phyloP scores from a whole-genome alignment of 2,329 filamentous ascomycete genomes.

The Fusarium sp. region DNA sequence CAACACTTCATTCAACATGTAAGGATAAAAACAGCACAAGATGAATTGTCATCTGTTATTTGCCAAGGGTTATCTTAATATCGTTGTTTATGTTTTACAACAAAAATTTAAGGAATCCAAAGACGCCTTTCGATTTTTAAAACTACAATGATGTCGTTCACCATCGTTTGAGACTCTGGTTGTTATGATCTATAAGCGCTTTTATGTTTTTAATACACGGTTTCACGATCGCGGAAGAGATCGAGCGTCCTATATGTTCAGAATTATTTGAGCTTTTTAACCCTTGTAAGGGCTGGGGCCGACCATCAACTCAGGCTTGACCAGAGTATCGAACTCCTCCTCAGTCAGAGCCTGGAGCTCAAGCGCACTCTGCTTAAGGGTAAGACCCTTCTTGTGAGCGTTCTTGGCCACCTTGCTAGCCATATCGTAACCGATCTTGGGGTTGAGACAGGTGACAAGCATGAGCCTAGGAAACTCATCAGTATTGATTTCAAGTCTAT shows the following conservation, averaged over 20 bases:
- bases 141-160: neutral
- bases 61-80: neutral
- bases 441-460: constrained; percentile 98
- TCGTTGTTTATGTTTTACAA: constrained; percentile 4
- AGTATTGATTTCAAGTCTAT: constrained; percentile 4
- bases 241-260: neutral
- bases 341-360: constrained; percentile 90
- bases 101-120: neutral
- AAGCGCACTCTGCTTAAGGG: constrained; percentile 92
- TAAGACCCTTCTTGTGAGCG: constrained; percentile 97
- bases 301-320: constrained; percentile 96
- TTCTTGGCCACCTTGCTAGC: constrained; percentile 98
- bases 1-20: neutral
- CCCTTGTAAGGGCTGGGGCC: constrained; percentile 76
- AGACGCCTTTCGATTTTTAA: neutral
- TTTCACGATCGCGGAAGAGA: constrained; percentile 9
- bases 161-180: neutral
- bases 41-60: neutral
- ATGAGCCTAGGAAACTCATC: constrained; percentile 75
- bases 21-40: neutral
- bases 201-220: constrained; percentile 26
- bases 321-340: constrained; percentile 90
- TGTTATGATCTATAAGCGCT: constrained; percentile 20
- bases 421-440: constrained; percentile 98
- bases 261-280: constrained; percentile 26